A percentile compares a stretch with the other conserved stretches of the same genome.
Conservation (phyloP, 2,329 filamentous ascomycete genomes). For the Fusarium scirpi region DNA sequence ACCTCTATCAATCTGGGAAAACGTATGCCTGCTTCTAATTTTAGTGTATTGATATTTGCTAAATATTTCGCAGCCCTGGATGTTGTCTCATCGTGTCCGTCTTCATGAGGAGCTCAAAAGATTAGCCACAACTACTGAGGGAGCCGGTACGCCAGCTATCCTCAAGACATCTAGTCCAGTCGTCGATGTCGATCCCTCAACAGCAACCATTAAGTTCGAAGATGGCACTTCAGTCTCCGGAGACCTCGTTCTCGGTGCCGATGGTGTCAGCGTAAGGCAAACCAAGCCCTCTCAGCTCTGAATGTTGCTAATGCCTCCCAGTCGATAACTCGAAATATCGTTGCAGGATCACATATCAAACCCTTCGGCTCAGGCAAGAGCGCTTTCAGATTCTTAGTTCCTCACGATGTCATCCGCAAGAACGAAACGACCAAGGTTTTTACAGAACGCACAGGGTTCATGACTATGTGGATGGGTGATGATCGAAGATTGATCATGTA, state of each 20-base stretch:
- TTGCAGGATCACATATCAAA: constrained; percentile 40
- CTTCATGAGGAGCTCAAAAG: constrained; percentile 64
- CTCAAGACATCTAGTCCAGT: constrained; percentile 58
- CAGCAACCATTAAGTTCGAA: constrained; percentile 58
- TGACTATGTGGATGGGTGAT: constrained; percentile 55
- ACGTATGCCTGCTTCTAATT: too few relatives aligned
- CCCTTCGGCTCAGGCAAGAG: constrained; percentile 63
- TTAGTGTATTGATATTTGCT: too few relatives aligned
- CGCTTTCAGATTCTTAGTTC: constrained; percentile 67
- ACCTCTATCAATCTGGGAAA: constrained; percentile 58
- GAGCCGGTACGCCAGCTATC: constrained; percentile 51
- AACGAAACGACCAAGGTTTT: constrained; percentile 36
- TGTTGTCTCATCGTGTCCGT: constrained; percentile 63
- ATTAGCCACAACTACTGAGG: constrained; percentile 54
- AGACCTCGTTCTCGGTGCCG: constrained; percentile 66
- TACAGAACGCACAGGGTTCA: constrained; percentile 16
- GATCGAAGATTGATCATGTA: constrained; percentile 62
- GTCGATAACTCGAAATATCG: constrained; percentile 43
- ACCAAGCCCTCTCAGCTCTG: accelerated
- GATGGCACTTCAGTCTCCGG: constrained; percentile 58
- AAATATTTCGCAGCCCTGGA: constrained; percentile 50
- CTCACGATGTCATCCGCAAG: constrained; percentile 51
- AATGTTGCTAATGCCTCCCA: background rate
- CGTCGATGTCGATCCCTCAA: constrained; percentile 55
- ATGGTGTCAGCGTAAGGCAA: constrained; percentile 61